Conservation (phyloP, 208 protist genomes). For the Phytomonas sp. region DNA sequence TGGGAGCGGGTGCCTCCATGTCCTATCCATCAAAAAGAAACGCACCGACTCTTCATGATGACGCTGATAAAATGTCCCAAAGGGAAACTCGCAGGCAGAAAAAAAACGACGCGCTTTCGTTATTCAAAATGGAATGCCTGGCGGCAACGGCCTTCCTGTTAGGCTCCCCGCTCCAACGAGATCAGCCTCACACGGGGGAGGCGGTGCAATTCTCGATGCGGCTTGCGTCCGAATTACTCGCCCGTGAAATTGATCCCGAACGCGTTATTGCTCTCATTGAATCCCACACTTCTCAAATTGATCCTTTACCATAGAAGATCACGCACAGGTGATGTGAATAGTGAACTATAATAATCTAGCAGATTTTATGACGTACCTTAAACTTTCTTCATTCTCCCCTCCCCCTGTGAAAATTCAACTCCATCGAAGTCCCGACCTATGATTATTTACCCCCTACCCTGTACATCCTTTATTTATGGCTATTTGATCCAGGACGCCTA, state of each 20-base stretch:
- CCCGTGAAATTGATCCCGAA: slow-evolving; percentile 51
- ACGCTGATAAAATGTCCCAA: neutral
- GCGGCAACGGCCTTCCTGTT: slow-evolving; percentile 53
- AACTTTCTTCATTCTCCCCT: neutral
- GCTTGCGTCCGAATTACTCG: slow-evolving; percentile 35
- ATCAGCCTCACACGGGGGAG: slow-evolving; percentile 23
- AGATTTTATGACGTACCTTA: neutral
- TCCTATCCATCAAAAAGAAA: neutral
- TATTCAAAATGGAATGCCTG: slow-evolving; percentile 37
- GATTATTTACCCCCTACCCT: neutral
- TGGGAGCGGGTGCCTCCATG: neutral
- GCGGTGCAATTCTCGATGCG: slow-evolving; percentile 16
- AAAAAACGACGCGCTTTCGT: slow-evolving; percentile 16
- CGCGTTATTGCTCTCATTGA: slow-evolving; percentile 58
- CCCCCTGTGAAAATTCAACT: neutral
- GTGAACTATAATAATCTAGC: neutral
- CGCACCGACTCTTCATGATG: neutral
- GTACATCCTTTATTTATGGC: neutral
- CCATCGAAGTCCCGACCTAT: neutral
- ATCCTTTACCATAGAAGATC: neutral
- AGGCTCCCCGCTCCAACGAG: slow-evolving; percentile 52
- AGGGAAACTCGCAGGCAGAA: neutral
- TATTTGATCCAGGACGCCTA: neutral
- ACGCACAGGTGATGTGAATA: neutral
- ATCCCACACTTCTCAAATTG: slow-evolving; percentile 1